Base-by-base conservation (phyloP, 164 flowering plant genomes). In the Liriodendron chinense region DNA sequence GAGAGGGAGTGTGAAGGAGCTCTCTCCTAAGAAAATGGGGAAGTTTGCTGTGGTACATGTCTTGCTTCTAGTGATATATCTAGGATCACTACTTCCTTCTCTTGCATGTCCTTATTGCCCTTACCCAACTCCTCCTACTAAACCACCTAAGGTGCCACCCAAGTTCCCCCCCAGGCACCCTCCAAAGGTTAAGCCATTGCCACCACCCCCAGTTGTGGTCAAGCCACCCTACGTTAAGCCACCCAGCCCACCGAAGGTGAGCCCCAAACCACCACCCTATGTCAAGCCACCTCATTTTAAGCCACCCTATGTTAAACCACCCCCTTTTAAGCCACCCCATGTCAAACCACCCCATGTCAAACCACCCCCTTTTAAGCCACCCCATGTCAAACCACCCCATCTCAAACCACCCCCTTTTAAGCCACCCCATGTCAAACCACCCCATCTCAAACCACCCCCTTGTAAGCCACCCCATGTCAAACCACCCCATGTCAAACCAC, bases 101-200 rank as follows among this genome's bases (percentile, higher is more conserved):
- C 53, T 69, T 47, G 71, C 71, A 10, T 69, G 71, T 69, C 71
- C 53, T 9, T 47, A 69, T 23, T 69, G 69, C n/a, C 69, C 69
- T 12, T 28, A 67, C 48, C 69, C 69, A 26, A 34, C 47, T 28
- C 69, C 69, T 25, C 69, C 69, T 6, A 28, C 69, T 18, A 63
- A 21, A 22, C 65, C 65, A 16, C 65, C 65, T 2, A 63, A 63
- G 65, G 14, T 47, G 13, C 71, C 77, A 18, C 81, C 81, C 47
- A 69, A 69, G 21, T 47, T 70, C 1, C 83, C 80, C 8, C 80
- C 78, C 7, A 77, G 65, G 48, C 79, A 49, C 71, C 78, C 85
- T 47, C 82, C 82, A 1, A 57, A 59, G 7, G 69, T 63, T 0
- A 74, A 63, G 28, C 84, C 84, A 13, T 21, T 47, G 43, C 69